phyloP scores from a whole-genome alignment of 345 rosid species.

The Brassica napus region DNA sequence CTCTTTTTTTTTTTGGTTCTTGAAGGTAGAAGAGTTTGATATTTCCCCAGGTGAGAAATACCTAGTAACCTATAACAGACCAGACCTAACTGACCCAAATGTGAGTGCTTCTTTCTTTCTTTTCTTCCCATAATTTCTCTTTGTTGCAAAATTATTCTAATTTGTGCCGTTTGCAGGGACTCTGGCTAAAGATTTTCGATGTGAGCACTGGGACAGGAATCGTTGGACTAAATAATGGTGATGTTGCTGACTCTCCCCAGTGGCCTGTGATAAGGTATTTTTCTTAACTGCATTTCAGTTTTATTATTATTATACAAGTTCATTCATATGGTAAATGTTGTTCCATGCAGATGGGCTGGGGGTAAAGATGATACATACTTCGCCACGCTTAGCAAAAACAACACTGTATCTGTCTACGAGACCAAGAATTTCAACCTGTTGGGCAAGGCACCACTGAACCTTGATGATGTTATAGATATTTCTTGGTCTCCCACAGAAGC shows the following conservation, averaged over 20 bases:
- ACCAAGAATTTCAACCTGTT: conserved; percentile 40
- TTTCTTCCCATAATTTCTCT: no score
- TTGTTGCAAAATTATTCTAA: no score
- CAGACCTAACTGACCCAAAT: background rate
- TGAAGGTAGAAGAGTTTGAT: background rate
- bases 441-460: conserved; percentile 14
- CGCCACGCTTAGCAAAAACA: conserved; percentile 64
- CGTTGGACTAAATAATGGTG: conserved; percentile 58
- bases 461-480: conserved; percentile 74
- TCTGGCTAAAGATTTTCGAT: conserved; percentile 61
- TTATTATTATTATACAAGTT: background rate
- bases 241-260: conserved; percentile 55
- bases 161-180: background rate
- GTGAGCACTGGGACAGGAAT: conserved; percentile 68
- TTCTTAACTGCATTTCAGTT: background rate
- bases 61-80: background rate
- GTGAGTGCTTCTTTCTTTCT: no score
- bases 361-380: conserved; percentile 74
- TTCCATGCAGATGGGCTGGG: conserved; percentile 60
- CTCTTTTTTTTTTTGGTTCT: no score
- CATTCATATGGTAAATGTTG: background rate
- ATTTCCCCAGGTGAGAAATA: background rate
- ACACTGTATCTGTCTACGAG: conserved; percentile 67
- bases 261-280: conserved; percentile 65
- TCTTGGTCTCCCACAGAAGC: conserved; percentile 86